Conservation (phyloP, 805 yeast species). For the Kockiozyma suomiensis region DNA sequence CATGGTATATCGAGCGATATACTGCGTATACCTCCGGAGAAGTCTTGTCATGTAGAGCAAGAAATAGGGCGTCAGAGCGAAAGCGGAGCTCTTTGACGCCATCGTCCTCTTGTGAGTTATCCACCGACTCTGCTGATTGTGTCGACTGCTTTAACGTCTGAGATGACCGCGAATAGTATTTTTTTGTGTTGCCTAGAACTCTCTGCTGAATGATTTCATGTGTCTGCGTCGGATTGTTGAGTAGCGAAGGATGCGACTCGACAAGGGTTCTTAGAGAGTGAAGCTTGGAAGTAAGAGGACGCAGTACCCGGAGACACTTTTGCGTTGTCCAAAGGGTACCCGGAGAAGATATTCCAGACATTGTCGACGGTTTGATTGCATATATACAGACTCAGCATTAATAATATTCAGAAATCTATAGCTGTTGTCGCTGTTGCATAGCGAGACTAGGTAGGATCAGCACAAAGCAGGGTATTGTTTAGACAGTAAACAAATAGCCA, state of each 20-base stretch:
- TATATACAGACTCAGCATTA: background rate
- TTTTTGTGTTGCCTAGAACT: background rate
- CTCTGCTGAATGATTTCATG: too few relatives aligned
- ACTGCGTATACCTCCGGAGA: slow-evolving; percentile 16
- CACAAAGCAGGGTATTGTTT: too few relatives aligned
- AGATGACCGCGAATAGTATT: background rate
- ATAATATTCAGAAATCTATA: too few relatives aligned
- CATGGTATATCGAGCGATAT: slow-evolving; percentile 19
- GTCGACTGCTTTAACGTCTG: background rate
- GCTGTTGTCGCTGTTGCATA: too few relatives aligned
- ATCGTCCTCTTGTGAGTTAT: background rate
- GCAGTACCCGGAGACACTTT: slow-evolving; percentile 27
- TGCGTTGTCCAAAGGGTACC: slow-evolving; percentile 26
- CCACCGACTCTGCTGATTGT: background rate
- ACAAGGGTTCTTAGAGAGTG: slow-evolving; percentile 11
- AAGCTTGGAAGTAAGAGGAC: slow-evolving; percentile 27
- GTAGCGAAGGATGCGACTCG: slow-evolving; percentile 27
- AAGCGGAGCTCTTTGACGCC: background rate
- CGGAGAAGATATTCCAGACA: slow-evolving; percentile 11
- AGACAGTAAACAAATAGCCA: background rate
- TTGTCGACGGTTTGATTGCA: background rate
- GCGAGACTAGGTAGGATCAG: background rate
- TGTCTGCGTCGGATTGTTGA: background rate
- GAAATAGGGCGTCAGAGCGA: background rate
- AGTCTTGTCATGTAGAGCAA: slow-evolving; percentile 4